A percentile compares a stretch with the other conserved stretches of the same genome.
Conservation (phyloP, 805 yeast species). For the Saccharomycopsis microspora region DNA sequence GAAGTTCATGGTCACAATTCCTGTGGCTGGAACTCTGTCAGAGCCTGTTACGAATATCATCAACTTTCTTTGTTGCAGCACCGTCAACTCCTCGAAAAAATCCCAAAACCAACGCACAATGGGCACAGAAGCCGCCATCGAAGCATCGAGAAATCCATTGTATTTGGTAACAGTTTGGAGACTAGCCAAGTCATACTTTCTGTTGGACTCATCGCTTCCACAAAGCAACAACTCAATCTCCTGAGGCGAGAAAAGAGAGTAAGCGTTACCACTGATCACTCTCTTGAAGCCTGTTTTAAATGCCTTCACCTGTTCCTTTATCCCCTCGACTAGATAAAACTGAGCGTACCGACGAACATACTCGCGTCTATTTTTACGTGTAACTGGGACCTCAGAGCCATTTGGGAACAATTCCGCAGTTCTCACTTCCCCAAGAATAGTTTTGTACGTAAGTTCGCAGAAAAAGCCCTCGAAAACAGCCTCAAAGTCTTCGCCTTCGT, state of each 20-base stretch:
- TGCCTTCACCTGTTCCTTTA: constrained; percentile 39
- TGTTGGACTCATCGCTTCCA: constrained; percentile 43
- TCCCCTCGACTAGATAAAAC: constrained; percentile 46
- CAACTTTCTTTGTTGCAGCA: constrained; percentile 45
- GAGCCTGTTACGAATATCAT: constrained; percentile 81
- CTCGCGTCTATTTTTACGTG: constrained; percentile 39
- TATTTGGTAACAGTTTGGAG: constrained; percentile 67
- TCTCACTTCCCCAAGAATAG: constrained; percentile 31
- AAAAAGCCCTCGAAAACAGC: constrained; percentile 34
- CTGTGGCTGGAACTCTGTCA: constrained; percentile 88
- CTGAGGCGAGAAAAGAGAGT: constrained; percentile 68
- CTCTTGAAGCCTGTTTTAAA: constrained; percentile 62
- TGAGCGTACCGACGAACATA: constrained; percentile 56
- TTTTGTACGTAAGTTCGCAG: constrained; percentile 51
- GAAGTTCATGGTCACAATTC: constrained; percentile 64
- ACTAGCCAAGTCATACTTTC: constrained; percentile 51
- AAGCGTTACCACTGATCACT: constrained; percentile 72
- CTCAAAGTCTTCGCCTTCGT: constrained; percentile 33
- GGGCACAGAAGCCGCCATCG: constrained; percentile 23
- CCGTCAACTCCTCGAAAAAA: constrained; percentile 37
- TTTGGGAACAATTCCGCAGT: constrained; percentile 42
- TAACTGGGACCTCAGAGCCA: constrained; percentile 49
- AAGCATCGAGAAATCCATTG: constrained; percentile 43
- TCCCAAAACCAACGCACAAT: constrained; percentile 84
- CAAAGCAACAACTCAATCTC: constrained; percentile 73